These are phyloP conservation scores for Salix dunnii DNA, from an alignment of 345 rosid genomes.

Conservation along the genomic window DNA sequence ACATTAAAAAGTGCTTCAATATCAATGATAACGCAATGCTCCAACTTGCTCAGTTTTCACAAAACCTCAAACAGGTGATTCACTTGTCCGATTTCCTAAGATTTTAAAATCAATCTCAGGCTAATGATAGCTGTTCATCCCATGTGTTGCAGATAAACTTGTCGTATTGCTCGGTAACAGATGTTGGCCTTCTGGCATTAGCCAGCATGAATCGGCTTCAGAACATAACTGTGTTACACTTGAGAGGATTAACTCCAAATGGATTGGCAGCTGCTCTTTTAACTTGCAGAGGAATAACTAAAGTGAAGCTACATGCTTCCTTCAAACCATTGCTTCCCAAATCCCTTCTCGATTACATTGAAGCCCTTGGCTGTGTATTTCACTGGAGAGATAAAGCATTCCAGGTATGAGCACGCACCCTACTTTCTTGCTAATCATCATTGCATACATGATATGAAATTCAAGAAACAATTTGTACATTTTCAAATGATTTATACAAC, in stretches of 20 bases:
- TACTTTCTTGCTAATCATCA: neutral
- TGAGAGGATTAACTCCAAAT: constrained; percentile 45
- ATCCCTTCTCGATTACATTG: constrained; percentile 42
- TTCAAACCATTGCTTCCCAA: constrained; percentile 42
- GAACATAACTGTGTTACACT: constrained; percentile 55
- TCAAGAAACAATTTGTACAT: neutral
- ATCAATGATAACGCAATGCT: constrained; percentile 61
- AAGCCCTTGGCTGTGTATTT: constrained; percentile 54
- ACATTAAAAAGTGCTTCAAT: constrained; percentile 58
- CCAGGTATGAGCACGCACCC: constrained; percentile 34
- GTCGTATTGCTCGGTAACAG: constrained; percentile 54
- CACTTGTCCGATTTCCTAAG: neutral
- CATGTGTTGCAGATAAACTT: constrained; percentile 46
- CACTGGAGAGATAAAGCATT: constrained; percentile 62
- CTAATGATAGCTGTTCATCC: neutral
- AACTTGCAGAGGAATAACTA: constrained; percentile 57
- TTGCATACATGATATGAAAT: neutral
- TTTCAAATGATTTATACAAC: neutral
- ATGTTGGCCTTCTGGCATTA: constrained; percentile 53
- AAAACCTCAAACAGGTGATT: constrained; percentile 59
- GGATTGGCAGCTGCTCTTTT: constrained; percentile 59
- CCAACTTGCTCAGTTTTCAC: constrained; percentile 61
- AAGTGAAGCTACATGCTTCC: constrained; percentile 57
- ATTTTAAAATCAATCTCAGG: neutral
- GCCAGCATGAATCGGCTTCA: constrained; percentile 63